Conservation (phyloP, 106 monocot genomes). For the Dendrobium huoshanense region DNA sequence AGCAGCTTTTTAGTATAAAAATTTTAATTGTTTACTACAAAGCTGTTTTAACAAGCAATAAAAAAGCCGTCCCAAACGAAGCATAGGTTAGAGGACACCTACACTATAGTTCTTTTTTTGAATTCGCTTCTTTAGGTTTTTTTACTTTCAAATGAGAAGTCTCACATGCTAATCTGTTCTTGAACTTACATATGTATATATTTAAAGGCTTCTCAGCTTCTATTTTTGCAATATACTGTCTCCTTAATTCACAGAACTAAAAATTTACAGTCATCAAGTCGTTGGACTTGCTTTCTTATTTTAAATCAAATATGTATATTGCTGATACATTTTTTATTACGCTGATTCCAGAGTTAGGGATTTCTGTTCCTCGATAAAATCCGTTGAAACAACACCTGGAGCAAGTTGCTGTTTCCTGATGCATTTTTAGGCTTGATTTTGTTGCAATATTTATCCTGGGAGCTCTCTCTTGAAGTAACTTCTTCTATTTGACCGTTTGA, state of each 20-base stretch:
- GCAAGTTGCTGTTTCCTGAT: background rate
- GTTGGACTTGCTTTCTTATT: background rate
- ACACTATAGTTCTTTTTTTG: no score
- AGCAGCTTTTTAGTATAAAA: no score
- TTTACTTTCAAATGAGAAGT: no score
- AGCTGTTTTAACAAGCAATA: no score
- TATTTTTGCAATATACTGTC: background rate
- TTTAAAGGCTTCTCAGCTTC: no score
- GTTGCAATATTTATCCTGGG: background rate
- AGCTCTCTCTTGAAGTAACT: background rate
- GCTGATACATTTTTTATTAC: background rate
- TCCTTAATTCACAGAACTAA: no score
- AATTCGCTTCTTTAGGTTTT: no score
- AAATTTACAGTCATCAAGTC: background rate
- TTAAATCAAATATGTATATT: background rate
- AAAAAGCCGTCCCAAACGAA: no score
- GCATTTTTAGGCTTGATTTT: background rate
- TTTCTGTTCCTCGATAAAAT: constrained; percentile 5
- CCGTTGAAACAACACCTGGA: background rate
- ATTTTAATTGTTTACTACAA: no score
- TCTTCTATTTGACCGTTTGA: background rate
- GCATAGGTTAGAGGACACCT: no score
- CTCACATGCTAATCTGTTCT: no score
- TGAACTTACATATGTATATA: no score
- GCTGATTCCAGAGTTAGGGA: constrained; percentile 4